These are phyloP conservation scores for Aureobasidium sp. DNA, from an alignment of 2,329 filamentous ascomycete genomes.

Conservation along the genomic window DNA sequence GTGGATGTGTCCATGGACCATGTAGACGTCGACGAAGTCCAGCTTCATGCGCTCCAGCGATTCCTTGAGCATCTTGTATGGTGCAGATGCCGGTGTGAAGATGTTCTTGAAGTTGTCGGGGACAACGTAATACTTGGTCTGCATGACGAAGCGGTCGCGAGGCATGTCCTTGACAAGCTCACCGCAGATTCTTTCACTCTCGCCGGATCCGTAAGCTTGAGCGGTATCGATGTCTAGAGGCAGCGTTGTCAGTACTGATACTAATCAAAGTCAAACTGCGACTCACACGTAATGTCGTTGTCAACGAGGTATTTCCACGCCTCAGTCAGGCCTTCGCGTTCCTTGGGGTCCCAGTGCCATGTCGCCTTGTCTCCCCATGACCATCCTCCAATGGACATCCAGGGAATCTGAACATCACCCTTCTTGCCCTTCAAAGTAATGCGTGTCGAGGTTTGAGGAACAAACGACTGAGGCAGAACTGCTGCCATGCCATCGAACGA, in stretches of 20 bases:
- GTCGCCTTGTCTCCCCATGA: slow-evolving; percentile 22
- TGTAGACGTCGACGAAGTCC: slow-evolving; percentile 32
- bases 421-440: slow-evolving; percentile 19
- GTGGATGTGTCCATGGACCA: slow-evolving; percentile 37
- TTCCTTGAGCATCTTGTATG: slow-evolving; percentile 28
- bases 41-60: slow-evolving; percentile 31
- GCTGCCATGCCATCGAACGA: slow-evolving; percentile 16
- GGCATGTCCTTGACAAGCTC: slow-evolving; percentile 30
- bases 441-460: slow-evolving; percentile 12
- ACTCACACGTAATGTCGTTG: slow-evolving; percentile 28
- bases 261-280: not conserved
- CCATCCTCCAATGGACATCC: slow-evolving; percentile 22
- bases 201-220: slow-evolving; percentile 34
- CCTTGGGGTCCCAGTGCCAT: slow-evolving; percentile 28
- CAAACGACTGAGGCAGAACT: slow-evolving; percentile 16
- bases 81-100: slow-evolving; percentile 26
- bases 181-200: slow-evolving; percentile 35
- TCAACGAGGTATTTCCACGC: slow-evolving; percentile 32
- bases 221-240: slow-evolving; percentile 33
- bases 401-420: slow-evolving; percentile 17
- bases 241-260: not conserved
- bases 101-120: slow-evolving; percentile 27
- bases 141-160: slow-evolving; percentile 31
- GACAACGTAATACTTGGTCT: slow-evolving; percentile 34
- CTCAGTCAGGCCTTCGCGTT: slow-evolving; percentile 28